phyloP scores from a whole-genome alignment of 371 early-diverging fungal genomes.

The Mortierella sp. region DNA sequence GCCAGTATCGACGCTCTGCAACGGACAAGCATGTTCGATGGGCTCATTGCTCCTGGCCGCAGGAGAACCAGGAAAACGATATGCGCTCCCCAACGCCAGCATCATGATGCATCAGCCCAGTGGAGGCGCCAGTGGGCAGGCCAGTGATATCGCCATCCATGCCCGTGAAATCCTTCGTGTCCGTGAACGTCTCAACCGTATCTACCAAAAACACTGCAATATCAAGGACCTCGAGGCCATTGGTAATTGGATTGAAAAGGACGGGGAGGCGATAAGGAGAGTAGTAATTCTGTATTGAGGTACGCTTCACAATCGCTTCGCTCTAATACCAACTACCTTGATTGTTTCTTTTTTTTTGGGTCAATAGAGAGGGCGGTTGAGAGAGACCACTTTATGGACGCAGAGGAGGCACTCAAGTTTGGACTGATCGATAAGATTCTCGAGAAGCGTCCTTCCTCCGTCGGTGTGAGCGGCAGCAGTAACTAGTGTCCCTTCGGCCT shows the following conservation, averaged over 20 bases:
- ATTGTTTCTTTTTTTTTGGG: conserved; percentile 2
- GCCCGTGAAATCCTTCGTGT: conserved; percentile 95
- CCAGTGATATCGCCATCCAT: conserved; percentile 97
- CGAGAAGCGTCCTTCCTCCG: conserved; percentile 66
- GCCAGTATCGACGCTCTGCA: conserved; percentile 95
- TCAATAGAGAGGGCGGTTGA: conserved; percentile 88
- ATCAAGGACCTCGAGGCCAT: conserved; percentile 84
- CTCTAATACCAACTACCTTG: background rate
- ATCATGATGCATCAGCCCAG: conserved; percentile 98
- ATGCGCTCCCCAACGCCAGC: conserved; percentile 91
- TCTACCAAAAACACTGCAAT: conserved; percentile 91
- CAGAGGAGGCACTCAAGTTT: conserved; percentile 92
- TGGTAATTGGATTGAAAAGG: conserved; percentile 63
- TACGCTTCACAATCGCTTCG: too few species aligned
- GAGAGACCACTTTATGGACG: conserved; percentile 95
- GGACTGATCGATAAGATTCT: conserved; percentile 93
- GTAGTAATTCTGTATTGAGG: too few species aligned
- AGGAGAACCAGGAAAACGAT: conserved; percentile 89
- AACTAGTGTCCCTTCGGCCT: background rate
- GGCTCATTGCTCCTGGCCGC: conserved; percentile 94
- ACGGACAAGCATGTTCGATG: conserved; percentile 98
- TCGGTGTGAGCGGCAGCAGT: conserved; percentile 7
- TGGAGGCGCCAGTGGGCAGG: conserved; percentile 98
- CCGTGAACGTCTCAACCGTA: conserved; percentile 87
- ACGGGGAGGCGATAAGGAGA: too few species aligned